Conservation (phyloP, 345 rosid species). For the Gossypium sturtianum region DNA sequence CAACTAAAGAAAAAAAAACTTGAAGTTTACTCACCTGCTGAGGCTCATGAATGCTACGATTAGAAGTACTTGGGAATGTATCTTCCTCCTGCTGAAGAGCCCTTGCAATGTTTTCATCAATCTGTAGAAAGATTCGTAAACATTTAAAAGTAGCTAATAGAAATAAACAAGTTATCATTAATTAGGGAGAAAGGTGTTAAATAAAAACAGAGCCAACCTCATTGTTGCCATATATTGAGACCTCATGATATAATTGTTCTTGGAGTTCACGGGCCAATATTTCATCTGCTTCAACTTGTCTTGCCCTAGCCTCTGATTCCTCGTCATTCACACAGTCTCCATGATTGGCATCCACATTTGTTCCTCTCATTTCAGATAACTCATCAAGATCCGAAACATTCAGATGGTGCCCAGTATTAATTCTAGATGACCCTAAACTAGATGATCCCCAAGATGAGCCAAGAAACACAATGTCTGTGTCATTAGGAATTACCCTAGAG, state of each 20-base stretch:
- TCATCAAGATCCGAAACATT: constrained; percentile 41
- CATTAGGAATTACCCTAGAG: constrained; percentile 33
- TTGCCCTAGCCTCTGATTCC: constrained; percentile 47
- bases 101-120: constrained; percentile 56
- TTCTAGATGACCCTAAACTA: constrained; percentile 48
- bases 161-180: constrained; percentile 8
- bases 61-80: constrained; percentile 23
- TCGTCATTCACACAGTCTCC: constrained; percentile 25
- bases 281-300: constrained; percentile 94
- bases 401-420: constrained; percentile 22
- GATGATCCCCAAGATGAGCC: constrained; percentile 55
- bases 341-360: constrained; percentile 9
- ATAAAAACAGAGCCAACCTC: constrained; percentile 40
- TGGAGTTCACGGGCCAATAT: constrained; percentile 82
- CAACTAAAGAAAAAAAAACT: neutral
- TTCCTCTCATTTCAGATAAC: constrained; percentile 33
- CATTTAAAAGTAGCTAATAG: neutral
- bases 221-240: constrained; percentile 22
- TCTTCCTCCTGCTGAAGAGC: constrained; percentile 59
- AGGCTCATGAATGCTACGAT: constrained; percentile 19
- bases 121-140: constrained; percentile 32
- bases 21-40: constrained; percentile 34
- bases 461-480: constrained; percentile 41
- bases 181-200: constrained; percentile 1
- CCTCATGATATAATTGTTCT: constrained; percentile 72